Conservation (phyloP, 768 basidiomycete genomes). For the Chiua virens region DNA sequence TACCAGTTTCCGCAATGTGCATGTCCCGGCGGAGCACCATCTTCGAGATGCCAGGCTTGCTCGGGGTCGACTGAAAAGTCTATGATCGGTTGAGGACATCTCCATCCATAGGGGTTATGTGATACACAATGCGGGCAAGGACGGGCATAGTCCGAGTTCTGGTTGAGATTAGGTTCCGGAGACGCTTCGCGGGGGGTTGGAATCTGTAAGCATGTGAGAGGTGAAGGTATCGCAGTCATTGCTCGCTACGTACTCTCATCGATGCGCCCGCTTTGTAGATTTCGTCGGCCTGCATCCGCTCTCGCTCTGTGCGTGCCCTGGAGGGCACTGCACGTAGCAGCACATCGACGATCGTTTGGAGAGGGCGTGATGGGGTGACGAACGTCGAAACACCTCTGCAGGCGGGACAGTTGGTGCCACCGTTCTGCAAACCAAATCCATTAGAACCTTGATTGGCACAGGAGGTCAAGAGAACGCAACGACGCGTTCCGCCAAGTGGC, state of each 20-base stretch:
- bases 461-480: not conserved
- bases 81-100: constrained; percentile 75
- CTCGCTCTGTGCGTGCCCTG: constrained; percentile 63
- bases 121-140: constrained; percentile 79
- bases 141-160: constrained; percentile 62
- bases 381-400: constrained; percentile 70
- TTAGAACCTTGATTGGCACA: constrained; percentile 4
- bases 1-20: constrained; percentile 82
- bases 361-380: constrained; percentile 69
- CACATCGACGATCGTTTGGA: constrained; percentile 72
- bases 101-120: constrained; percentile 75
- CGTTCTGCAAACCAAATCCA: constrained; percentile 53
- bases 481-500: not conserved
- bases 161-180: constrained; percentile 71
- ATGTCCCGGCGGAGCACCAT: constrained; percentile 79
- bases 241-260: constrained; percentile 54
- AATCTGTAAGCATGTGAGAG: constrained; percentile 44
- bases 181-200: constrained; percentile 74
- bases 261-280: constrained; percentile 63
- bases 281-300: constrained; percentile 81
- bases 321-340: constrained; percentile 71
- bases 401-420: constrained; percentile 81
- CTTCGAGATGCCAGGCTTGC: constrained; percentile 74
- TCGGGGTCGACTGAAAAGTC: constrained; percentile 70
- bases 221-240: not conserved